Base-by-base conservation (phyloP, 352 stramenopile species). In the Phytophthora vignae region DNA sequence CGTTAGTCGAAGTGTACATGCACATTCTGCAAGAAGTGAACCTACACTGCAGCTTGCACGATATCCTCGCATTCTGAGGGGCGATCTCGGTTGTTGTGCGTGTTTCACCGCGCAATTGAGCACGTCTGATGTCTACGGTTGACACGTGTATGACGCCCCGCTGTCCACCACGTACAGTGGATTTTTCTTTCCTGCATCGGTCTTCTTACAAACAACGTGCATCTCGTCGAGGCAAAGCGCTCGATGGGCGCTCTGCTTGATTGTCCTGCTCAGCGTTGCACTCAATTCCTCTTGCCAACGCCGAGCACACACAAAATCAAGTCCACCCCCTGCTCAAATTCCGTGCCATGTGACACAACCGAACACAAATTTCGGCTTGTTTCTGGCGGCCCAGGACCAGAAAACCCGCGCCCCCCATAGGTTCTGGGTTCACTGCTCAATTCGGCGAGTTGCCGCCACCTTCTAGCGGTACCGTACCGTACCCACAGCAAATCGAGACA, bases 371-470 rank as follows among this genome's bases (percentile, higher is more conserved):
- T n/a, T 29, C 29, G 10, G 8, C 52, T 33, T 22, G 44, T 49
- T 49, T 62, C 52, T 55, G 12, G 14, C 36, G 36, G 36, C 36
- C 36, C 11, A 42, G 36, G 36, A 42, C 36, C 36, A 10, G 17
- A 11, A 29, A 42, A 42, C 17, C 36, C 36, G 9, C 33, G 33
- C 33, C 36, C 11, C 38, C 38, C 15, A 17, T n/a, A 55, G n/a
- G n/a, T n/a, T n/a, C n/a, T n/a, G n/a, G 65, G 64, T 71, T 67
- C 59, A 74, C 66, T 67, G 9, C 12, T 21, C 22, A 48, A 64
- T 61, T 65, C 60, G 9, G 21, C 67, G 25, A 55, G 21, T 12
- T 22, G 33, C 38, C 38, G 38, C 12, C 38, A 44, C 38, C 36
- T 44, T 44, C 36, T 11, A 44, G 36, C 36, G 15, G 12, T 17